phyloP scores from a whole-genome alignment of 2,329 filamentous ascomycete genomes.

The Exophiala xenobiotica region DNA sequence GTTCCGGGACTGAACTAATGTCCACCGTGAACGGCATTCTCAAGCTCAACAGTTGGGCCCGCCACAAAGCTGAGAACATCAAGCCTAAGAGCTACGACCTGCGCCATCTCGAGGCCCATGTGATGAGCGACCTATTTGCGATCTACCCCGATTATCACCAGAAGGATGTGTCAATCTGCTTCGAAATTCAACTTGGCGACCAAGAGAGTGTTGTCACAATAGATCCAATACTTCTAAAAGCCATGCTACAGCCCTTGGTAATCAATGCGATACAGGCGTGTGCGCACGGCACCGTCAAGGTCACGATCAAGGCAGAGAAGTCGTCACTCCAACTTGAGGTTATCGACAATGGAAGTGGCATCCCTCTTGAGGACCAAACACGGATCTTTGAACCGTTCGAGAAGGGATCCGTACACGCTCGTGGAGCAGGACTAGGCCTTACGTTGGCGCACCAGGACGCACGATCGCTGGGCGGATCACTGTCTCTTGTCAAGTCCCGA shows the following conservation, averaged over 20 bases:
- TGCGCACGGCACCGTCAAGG: constrained; percentile 37
- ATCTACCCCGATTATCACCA: constrained; percentile 35
- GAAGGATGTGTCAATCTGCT: constrained; percentile 35
- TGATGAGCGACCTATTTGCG: constrained; percentile 34
- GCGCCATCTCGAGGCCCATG: constrained; percentile 34
- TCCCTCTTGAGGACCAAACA: constrained; percentile 36
- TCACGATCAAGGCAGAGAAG: constrained; percentile 35
- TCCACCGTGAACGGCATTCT: constrained; percentile 49
- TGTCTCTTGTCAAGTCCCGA: constrained; percentile 41
- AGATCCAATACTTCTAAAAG: constrained; percentile 43
- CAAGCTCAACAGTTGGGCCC: constrained; percentile 35
- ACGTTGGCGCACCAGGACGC: constrained; percentile 46
- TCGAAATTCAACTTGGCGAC: constrained; percentile 35
- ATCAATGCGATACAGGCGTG: constrained; percentile 47
- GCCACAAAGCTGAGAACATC: constrained; percentile 14
- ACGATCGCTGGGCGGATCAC: constrained; percentile 39
- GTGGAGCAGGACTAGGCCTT: constrained; percentile 45
- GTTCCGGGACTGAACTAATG: constrained; percentile 45
- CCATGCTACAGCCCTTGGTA: constrained; percentile 44
- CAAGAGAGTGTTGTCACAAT: constrained; percentile 36
- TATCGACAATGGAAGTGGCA: constrained; percentile 45
- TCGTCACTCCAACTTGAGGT: constrained; percentile 41
- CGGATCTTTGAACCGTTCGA: constrained; percentile 48
- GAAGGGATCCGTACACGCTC: constrained; percentile 40
- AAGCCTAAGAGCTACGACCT: constrained; percentile 20